phyloP scores from a whole-genome alignment of 176 grass and related monocot species.

The Otatea glauca region DNA sequence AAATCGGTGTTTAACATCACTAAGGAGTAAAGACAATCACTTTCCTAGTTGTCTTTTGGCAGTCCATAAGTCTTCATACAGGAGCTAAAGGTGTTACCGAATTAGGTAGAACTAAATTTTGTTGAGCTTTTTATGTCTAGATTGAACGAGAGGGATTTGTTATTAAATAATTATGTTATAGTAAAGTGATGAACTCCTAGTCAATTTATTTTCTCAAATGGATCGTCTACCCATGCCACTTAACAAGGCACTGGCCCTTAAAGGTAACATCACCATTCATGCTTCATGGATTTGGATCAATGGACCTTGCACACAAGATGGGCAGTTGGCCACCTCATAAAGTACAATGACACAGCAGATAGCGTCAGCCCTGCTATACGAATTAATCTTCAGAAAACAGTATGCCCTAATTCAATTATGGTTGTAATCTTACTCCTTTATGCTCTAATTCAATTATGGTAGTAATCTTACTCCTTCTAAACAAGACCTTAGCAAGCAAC shows the following conservation, averaged over 20 bases:
- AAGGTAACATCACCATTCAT: background rate
- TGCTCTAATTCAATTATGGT: background rate
- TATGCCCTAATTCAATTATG: background rate
- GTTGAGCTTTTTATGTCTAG: slow-evolving; percentile 2
- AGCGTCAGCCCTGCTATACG: background rate
- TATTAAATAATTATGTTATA: background rate
- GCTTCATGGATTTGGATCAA: background rate
- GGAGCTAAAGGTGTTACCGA: slow-evolving; percentile 18
- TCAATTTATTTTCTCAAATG: background rate
- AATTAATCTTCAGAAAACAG: background rate
- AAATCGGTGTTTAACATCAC: slow-evolving; percentile 2
- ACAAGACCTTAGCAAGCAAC: background rate
- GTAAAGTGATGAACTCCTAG: background rate
- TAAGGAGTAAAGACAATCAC: background rate
- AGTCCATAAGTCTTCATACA: background rate
- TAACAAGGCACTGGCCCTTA: background rate
- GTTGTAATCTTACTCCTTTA: background rate
- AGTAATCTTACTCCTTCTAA: background rate
- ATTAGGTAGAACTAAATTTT: background rate
- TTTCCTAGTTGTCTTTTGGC: slow-evolving; percentile 8
- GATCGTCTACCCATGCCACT: background rate
- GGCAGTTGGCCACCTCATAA: slow-evolving; percentile 12
- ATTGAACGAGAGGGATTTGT: background rate
- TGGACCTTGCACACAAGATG: background rate
- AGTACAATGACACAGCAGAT: background rate